A percentile compares a stretch with the other conserved stretches of the same genome.
phyloP scores from a whole-genome alignment of 768 basidiomycete species.

The Mycena venus region DNA sequence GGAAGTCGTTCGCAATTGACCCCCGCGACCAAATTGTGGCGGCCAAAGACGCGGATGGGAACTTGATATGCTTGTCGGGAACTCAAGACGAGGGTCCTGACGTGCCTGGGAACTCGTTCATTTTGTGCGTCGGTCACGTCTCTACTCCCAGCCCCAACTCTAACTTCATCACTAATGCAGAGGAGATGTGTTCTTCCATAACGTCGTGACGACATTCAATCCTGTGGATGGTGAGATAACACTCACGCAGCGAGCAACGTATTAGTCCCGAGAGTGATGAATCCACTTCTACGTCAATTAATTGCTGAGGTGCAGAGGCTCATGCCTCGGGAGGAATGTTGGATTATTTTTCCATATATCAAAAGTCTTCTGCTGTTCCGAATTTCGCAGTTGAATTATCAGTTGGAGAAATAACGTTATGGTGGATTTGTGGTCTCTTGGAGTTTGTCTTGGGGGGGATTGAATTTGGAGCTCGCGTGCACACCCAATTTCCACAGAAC shows the following conservation, averaged over 20 bases:
- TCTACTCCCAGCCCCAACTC: neutral
- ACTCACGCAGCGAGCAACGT: constrained; percentile 31
- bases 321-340: neutral
- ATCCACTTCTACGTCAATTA: neutral
- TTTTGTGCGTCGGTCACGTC: constrained; percentile 23
- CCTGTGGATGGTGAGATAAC: constrained; percentile 28
- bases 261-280: constrained; percentile 15
- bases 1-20: constrained; percentile 29
- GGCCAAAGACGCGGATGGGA: constrained; percentile 13
- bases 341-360: neutral
- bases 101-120: constrained; percentile 21
- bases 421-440: too few species aligned
- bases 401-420: neutral
- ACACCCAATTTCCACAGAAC: too few species aligned
- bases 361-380: neutral
- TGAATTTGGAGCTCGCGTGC: too few species aligned
- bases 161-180: constrained; percentile 9
- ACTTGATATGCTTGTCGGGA: neutral
- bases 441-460: neutral
- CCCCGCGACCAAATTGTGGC: constrained; percentile 30
- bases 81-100: constrained; percentile 1
- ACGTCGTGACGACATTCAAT: constrained; percentile 40
- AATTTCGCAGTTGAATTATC: neutral
- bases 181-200: constrained; percentile 41
- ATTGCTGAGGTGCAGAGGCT: neutral